phyloP scores from a whole-genome alignment of 768 basidiomycete genomes.

The Naganishia randhawae region DNA sequence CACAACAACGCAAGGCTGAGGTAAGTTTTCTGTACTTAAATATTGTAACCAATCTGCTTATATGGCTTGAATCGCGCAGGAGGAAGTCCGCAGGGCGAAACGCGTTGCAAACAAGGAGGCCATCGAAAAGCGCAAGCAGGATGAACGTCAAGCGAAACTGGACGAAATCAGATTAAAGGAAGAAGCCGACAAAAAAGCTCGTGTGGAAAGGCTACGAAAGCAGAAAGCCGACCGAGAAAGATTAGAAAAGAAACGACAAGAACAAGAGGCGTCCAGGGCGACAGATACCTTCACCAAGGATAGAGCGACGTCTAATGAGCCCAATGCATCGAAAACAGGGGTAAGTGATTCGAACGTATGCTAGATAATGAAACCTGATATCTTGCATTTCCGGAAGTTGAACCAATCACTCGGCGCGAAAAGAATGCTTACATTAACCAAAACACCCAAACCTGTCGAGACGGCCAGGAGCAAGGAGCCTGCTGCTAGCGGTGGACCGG shows the following conservation, averaged over 20 bases:
- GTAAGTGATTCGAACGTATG: not conserved
- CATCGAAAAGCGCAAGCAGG: slow-evolving; percentile 28
- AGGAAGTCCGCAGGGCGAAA: slow-evolving; percentile 17
- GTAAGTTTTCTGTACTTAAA: not conserved
- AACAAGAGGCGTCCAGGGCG: slow-evolving; percentile 19
- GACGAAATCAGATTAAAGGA: slow-evolving; percentile 11
- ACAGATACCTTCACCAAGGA: slow-evolving; percentile 1
- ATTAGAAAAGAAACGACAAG: slow-evolving; percentile 22
- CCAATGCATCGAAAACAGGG: not conserved
- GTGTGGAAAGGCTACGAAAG: slow-evolving; percentile 14
- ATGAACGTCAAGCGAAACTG: slow-evolving; percentile 19
- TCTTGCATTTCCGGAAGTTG: not conserved
- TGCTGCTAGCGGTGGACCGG: not conserved
- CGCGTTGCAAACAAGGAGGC: slow-evolving; percentile 26
- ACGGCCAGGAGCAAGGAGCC: not conserved
- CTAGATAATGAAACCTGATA: not conserved
- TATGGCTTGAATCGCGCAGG: slow-evolving; percentile 6
- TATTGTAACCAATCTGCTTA: not conserved
- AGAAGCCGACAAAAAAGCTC: slow-evolving; percentile 24
- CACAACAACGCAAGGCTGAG: slow-evolving; percentile 26
- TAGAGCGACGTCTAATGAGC: not conserved
- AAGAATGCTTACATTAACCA: not conserved
- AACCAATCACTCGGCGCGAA: slow-evolving; percentile 14
- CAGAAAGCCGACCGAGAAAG: slow-evolving; percentile 24
- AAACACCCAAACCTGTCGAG: not conserved